Evolutionary conservation across 192 early-diverging fungal species (phyloP), one percentile per base, ranked within the genome.

Genomic region (Coemansia sp.): DNA sequence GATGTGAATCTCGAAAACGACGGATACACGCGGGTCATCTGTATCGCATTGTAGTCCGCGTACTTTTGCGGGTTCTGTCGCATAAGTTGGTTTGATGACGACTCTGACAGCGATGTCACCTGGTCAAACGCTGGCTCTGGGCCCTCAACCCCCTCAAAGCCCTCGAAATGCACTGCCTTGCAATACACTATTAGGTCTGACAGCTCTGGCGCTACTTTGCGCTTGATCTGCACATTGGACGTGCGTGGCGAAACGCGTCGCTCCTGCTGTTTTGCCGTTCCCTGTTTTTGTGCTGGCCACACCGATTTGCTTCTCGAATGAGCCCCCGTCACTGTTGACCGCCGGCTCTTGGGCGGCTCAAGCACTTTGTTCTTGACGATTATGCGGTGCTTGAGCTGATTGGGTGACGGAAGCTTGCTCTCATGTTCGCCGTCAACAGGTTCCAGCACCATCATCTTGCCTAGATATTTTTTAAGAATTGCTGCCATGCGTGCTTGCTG

Each of bases 11-110:
- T 88, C 62, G 90, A 85, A 9, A 87, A 87, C 9, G 85, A 82
- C 39, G 95, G 95, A 66, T 95, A 97, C n/a, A 93, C 81, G 16
- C 95, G 87, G 2, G 89, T 86, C 60, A 95, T 76, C 67, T 86
- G 85, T 56, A 73, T 65, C 36, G 76, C 69, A 62, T 87, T 91
- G 75, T 87, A 82, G 49, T 82, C 76, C 16, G 82, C 83, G 61
- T 86, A 90, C 61, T 89, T 73, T 21, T 65, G 66, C 8, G 74
- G 71, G 9, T 83, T 76, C 42, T 88, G 78, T 47, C 86, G 83
- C 18, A 85, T 63, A 13, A 89, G 74, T 19, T 85, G 69, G 39
- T 83, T 69, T 0, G 88, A 85, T 39, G 87, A 83, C 37, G 78
- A 68, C 74, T 97, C 95, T 13, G 87, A 87, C 40, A 97, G 74